These are phyloP conservation scores for Didymella glomerata DNA, from an alignment of 2,329 filamentous ascomycete species.

Conservation along the genomic window DNA sequence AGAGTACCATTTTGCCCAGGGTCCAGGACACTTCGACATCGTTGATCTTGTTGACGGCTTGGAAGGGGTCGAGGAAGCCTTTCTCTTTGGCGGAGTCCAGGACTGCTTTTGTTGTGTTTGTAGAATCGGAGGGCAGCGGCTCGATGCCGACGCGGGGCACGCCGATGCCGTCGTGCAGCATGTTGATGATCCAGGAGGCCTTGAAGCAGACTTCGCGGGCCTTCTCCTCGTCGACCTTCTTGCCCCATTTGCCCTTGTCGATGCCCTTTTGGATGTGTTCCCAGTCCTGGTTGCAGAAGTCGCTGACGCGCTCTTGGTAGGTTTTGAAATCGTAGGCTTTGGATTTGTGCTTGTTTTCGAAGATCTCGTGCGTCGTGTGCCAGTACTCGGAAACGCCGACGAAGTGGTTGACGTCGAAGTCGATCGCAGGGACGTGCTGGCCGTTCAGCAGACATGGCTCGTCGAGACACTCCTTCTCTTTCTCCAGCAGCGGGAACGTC, in stretches of 20 bases:
- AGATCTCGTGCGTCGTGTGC: conserved; percentile 97
- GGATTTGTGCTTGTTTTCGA: conserved; percentile 76
- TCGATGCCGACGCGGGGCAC: conserved; percentile 87
- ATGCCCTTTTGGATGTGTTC: conserved; percentile 73
- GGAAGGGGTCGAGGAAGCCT: conserved; percentile 84
- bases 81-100: conserved; percentile 74
- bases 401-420: conserved; percentile 97
- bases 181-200: conserved; percentile 95
- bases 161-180: conserved; percentile 94
- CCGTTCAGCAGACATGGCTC: conserved; percentile 89
- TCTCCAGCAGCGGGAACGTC: conserved; percentile 87
- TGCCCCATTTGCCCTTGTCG: conserved; percentile 72
- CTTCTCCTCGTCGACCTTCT: conserved; percentile 75
- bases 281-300: conserved; percentile 90
- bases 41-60: conserved; percentile 90
- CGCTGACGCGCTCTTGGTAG: conserved; percentile 83
- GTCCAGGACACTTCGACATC: conserved; percentile 97
- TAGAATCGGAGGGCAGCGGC: conserved; percentile 57
- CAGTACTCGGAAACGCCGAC: conserved; percentile 98
- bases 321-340: conserved; percentile 88
- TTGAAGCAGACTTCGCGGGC: conserved; percentile 96
- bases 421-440: conserved; percentile 91
- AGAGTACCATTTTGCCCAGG: conserved; percentile 93
- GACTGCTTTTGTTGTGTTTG: conserved; percentile 77
- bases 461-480: conserved; percentile 84